A percentile compares a stretch with the other conserved stretches of the same genome.
Conservation (phyloP, 345 rosid species). For the Lumnitzera littorea region DNA sequence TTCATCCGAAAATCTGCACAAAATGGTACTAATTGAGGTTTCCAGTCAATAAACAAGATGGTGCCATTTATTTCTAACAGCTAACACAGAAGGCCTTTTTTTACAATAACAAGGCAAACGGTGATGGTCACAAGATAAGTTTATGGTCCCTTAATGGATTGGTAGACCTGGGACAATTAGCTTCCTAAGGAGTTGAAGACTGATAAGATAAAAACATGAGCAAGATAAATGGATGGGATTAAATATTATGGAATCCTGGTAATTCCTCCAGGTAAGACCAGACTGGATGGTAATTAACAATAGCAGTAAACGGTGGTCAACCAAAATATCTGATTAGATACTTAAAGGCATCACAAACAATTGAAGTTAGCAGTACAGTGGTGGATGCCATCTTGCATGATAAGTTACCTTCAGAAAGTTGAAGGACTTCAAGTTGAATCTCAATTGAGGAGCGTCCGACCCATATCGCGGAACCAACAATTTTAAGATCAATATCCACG, state of each 20-base stretch:
- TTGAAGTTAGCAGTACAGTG: not conserved
- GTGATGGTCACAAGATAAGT: no score
- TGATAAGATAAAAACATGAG: not conserved
- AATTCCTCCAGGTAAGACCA: not conserved
- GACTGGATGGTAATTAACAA: not conserved
- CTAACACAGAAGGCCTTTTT: no score
- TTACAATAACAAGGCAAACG: no score
- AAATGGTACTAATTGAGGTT: no score
- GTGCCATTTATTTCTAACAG: no score
- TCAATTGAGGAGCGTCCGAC: constrained; percentile 84
- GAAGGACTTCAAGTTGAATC: constrained; percentile 72
- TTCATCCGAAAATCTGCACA: no score
- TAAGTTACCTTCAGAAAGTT: constrained; percentile 29
- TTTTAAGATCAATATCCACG: constrained; percentile 59
- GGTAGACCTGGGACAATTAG: no score
- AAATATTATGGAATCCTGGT: not conserved
- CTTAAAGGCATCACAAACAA: no score
- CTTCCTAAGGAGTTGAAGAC: not conserved
- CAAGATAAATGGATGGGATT: constrained; percentile 1
- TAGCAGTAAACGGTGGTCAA: not conserved
- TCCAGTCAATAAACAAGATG: no score
- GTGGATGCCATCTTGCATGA: not conserved
- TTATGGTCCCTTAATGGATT: no score
- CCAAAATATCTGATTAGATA: no score
- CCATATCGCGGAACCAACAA: constrained; percentile 74